Percentiles rank a stretch among this genome's conserved stretches.
phyloP scores from a whole-genome alignment of 257 asterid genomes.

The Gentiana straminea region DNA sequence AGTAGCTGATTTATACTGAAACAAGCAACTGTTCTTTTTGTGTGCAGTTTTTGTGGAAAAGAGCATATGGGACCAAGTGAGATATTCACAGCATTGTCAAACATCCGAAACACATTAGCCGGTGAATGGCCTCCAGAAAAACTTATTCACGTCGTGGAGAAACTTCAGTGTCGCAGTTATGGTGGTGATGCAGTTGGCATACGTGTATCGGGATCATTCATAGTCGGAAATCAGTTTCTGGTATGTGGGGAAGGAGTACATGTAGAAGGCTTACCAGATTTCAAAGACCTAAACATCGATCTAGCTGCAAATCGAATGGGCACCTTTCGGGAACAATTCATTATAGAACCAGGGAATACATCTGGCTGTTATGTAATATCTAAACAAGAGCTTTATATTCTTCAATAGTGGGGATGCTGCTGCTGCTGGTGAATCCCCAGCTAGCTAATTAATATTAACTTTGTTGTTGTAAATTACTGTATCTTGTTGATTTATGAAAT shows the following conservation, averaged over 20 bases:
- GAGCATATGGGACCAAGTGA: conserved; percentile 53
- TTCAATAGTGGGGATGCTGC: conserved; percentile 13
- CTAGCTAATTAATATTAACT: too few species aligned
- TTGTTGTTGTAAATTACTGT: too few species aligned
- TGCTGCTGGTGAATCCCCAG: too few species aligned
- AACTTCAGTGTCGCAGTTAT: conserved; percentile 79
- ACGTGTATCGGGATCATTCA: conserved; percentile 78
- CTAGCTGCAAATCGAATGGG: conserved; percentile 76
- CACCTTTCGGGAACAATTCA: conserved; percentile 78
- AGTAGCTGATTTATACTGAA: conserved; percentile 7
- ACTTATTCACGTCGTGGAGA: conserved; percentile 94
- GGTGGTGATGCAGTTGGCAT: conserved; percentile 66
- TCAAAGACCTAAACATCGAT: conserved; percentile 68
- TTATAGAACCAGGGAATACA: conserved; percentile 35
- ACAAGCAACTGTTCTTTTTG: conserved; percentile 6
- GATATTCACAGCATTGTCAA: conserved; percentile 45
- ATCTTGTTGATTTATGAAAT: too few species aligned
- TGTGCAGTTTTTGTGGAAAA: conserved; percentile 60
- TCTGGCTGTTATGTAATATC: conserved; percentile 65
- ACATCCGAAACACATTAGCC: conserved; percentile 64
- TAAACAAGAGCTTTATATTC: conserved; percentile 80
- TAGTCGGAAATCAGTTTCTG: conserved; percentile 85
- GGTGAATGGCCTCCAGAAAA: conserved; percentile 96
- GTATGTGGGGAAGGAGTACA: conserved; percentile 94
- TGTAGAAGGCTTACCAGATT: conserved; percentile 79